Conservation (phyloP, 2,329 filamentous ascomycete species). For the Sporothrix inflata region DNA sequence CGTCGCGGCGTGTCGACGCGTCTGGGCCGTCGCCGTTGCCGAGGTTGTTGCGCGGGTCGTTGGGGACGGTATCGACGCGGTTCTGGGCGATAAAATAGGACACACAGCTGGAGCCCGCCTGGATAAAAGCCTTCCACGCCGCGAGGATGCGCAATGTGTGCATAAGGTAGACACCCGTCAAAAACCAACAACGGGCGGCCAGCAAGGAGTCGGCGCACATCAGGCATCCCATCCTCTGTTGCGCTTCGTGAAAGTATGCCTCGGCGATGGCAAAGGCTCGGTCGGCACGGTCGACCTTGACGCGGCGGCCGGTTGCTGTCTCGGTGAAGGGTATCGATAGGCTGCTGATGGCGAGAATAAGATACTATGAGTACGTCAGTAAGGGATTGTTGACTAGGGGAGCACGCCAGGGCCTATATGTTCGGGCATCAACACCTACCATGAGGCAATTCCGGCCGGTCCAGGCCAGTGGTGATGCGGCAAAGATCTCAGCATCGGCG, state of each 20-base stretch:
- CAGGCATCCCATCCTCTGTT: conserved; percentile 52
- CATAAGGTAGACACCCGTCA: conserved; percentile 29
- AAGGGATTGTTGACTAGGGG: too few species aligned
- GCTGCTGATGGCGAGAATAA: neutral
- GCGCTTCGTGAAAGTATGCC: conserved; percentile 52
- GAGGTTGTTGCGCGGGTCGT: neutral
- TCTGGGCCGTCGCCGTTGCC: neutral
- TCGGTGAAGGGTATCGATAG: conserved; percentile 4
- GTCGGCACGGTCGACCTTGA: conserved; percentile 38
- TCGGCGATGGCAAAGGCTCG: conserved; percentile 47
- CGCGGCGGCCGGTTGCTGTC: conserved; percentile 35
- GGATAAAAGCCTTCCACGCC: conserved; percentile 28
- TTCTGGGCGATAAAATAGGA: conserved; percentile 20
- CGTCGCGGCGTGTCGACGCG: neutral
- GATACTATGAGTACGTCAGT: neutral
- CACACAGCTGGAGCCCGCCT: conserved; percentile 25
- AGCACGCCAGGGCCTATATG: too few species aligned
- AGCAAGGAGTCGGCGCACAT: conserved; percentile 48
- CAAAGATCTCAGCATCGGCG: conserved; percentile 41
- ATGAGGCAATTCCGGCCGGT: conserved; percentile 48
- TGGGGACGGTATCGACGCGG: neutral
- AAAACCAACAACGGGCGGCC: conserved; percentile 55
- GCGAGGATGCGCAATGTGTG: conserved; percentile 27
- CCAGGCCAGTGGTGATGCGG: conserved; percentile 46
- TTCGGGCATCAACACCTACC: neutral